A percentile compares a stretch with the other conserved stretches of the same genome.
phyloP scores from a whole-genome alignment of 805 yeast species.

The Ogataea paraovalis region DNA sequence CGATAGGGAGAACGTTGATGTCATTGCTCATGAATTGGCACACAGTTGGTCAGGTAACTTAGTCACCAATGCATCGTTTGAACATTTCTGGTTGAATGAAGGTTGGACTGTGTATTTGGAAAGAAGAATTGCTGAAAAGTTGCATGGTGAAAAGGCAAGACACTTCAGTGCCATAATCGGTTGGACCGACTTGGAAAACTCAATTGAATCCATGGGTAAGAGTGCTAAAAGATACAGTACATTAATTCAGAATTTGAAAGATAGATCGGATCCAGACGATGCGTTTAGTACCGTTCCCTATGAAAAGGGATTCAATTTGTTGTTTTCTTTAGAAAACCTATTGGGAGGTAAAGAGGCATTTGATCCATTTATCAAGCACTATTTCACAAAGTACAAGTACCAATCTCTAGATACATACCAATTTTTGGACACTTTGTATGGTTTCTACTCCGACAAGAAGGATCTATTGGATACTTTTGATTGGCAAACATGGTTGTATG shows the following conservation, averaged over 20 bases:
- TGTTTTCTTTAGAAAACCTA: constrained; percentile 66
- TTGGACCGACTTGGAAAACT: constrained; percentile 73
- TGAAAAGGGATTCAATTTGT: constrained; percentile 82
- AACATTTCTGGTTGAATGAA: constrained; percentile 91
- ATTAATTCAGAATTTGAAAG: constrained; percentile 68
- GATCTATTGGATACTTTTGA: constrained; percentile 63
- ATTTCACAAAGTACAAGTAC: constrained; percentile 66
- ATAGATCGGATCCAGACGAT: constrained; percentile 79
- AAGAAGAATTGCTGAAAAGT: constrained; percentile 69
- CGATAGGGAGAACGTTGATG: constrained; percentile 82
- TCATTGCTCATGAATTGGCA: constrained; percentile 88
- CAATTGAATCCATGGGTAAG: constrained; percentile 63
- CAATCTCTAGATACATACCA: constrained; percentile 76
- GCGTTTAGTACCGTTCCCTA: constrained; percentile 85
- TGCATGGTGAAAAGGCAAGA: constrained; percentile 76
- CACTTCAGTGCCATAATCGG: constrained; percentile 85
- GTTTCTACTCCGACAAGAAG: constrained; percentile 43
- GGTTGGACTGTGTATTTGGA: constrained; percentile 95
- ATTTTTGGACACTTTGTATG: constrained; percentile 73
- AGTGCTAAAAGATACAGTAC: constrained; percentile 49
- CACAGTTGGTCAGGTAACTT: constrained; percentile 93
- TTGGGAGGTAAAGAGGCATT: constrained; percentile 72
- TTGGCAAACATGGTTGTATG: constrained; percentile 81
- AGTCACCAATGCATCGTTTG: constrained; percentile 89
- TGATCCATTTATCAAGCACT: constrained; percentile 76